Base-by-base conservation (phyloP, 768 basidiomycete genomes). In the Pulveroboletus ravenelii region DNA sequence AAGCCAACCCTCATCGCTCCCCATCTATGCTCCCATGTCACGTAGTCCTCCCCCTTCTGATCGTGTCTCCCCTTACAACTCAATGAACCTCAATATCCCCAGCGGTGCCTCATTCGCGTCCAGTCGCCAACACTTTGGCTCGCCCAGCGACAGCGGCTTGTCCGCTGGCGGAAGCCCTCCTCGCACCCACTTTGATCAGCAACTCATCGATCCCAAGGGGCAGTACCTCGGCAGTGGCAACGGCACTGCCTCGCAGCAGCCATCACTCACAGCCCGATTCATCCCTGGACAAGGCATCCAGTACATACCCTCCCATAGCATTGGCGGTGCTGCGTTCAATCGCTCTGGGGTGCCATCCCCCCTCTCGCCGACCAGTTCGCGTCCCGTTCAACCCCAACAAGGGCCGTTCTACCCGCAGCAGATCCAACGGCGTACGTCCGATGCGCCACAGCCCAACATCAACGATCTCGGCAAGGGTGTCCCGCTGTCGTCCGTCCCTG, bases 391-490 rank as follows among this genome's bases (percentile, higher is more conserved):
- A 12, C 58, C 63, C 6, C 67, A 66, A 42, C 66, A 70, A 37
- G 50, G 55, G 0, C 54, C 62, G 4, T 69, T 59, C 27, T 67
- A 65, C 34, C 59, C 68, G 2, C 62, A 64, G 29, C 67, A 67
- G 44, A 51, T 65, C 27, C 70, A 71, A 44, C 74, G 76, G 5
- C 70, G 74, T 15, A 48, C 71, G 1, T 74, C 74, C 6, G 73
- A 77, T 45, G 71, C 74, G 2, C 51, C 61, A 0, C 49, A 57
- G 31, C 64, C 65, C 29, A 58, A 56, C 47, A 61, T 80, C 32
- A 68, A 60, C 35, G 80, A 93, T 10, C 82, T 95, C 20, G 94
- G 95, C 44, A 87, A 86, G 62, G 95, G 95, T 32, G 81, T 97
- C 0, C 92, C 93, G 0, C 77, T 97, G 15, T 83, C 86, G 63